phyloP scores from a whole-genome alignment of 495 filamentous ascomycete genomes.

The Chaetomidium leptoderma region DNA sequence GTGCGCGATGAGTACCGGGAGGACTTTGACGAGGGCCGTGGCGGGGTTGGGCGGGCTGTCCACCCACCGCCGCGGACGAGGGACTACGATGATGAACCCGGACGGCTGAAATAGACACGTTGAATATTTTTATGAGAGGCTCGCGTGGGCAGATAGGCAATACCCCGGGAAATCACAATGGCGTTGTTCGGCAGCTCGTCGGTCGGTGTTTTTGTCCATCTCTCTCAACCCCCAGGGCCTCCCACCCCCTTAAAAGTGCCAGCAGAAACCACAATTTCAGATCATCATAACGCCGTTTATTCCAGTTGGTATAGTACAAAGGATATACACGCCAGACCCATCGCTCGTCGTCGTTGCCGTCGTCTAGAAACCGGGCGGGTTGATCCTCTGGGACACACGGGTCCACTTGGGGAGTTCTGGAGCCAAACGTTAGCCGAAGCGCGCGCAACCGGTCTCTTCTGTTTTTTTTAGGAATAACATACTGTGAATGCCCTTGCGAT shows the following conservation, averaged over 20 bases:
- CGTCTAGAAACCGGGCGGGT: slow-evolving; percentile 84
- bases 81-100: slow-evolving; percentile 45
- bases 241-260: no score
- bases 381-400: slow-evolving; percentile 83
- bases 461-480: slow-evolving; percentile 37
- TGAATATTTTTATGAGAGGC: background rate
- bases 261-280: background rate
- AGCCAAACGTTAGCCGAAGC: slow-evolving; percentile 20
- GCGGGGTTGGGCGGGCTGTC: slow-evolving; percentile 66
- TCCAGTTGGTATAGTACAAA: slow-evolving; percentile 28
- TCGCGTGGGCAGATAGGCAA: slow-evolving; percentile 9
- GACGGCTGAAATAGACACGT: slow-evolving; percentile 40
- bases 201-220: background rate
- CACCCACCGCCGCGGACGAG: slow-evolving; percentile 52
- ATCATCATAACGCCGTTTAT: slow-evolving; percentile 21
- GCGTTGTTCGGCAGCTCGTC: slow-evolving; percentile 6
- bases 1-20: slow-evolving; percentile 97
- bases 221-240: background rate
- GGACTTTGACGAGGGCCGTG: slow-evolving; percentile 90
- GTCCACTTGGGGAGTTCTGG: slow-evolving; percentile 94
- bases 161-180: slow-evolving; percentile 21
- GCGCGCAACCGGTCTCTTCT: slow-evolving; percentile 11
- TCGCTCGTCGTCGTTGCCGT: background rate
- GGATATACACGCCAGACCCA: slow-evolving; percentile 21
- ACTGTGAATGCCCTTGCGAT: slow-evolving; percentile 97